Percentiles rank a stretch among this genome's conserved stretches.
phyloP scores from a whole-genome alignment of 768 basidiomycete species.

The Filobasidium wieringae region DNA sequence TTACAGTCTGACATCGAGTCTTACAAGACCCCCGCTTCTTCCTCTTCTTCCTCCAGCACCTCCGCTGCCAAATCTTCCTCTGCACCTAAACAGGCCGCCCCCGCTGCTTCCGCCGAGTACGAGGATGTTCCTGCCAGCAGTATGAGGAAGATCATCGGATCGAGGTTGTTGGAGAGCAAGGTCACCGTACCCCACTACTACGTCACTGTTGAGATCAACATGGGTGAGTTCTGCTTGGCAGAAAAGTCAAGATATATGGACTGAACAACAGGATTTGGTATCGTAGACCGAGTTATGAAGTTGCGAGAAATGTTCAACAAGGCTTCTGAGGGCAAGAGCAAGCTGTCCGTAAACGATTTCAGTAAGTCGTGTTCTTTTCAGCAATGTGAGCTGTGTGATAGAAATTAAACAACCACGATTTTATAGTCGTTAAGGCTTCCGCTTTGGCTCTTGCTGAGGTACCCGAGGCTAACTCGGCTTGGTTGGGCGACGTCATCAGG shows the following conservation, averaged over 20 bases:
- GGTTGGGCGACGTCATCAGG: conserved; percentile 90
- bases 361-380: conserved; percentile 30
- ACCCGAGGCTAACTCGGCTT: conserved; percentile 94
- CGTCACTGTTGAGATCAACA: conserved; percentile 83
- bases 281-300: conserved; percentile 53
- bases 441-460: conserved; percentile 84
- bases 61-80: conserved; percentile 36
- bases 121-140: conserved; percentile 78
- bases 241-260: background rate
- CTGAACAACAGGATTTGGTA: conserved; percentile 2
- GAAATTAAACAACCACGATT: background rate
- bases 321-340: conserved; percentile 49
- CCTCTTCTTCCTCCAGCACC: conserved; percentile 9
- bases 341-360: conserved; percentile 96
- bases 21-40: conserved; percentile 48
- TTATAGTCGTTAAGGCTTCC: conserved; percentile 70
- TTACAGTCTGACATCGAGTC: conserved; percentile 63
- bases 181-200: conserved; percentile 96
- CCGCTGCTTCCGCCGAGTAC: conserved; percentile 50
- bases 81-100: conserved; percentile 42
- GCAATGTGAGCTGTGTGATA: background rate
- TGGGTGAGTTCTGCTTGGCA: conserved; percentile 55
- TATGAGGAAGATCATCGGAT: conserved; percentile 88
- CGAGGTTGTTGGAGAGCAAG: conserved; percentile 83
- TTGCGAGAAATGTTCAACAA: conserved; percentile 88